These are phyloP conservation scores for Erysimum pusillum DNA, from an alignment of 441 rosid genomes.

Conservation along the genomic window DNA sequence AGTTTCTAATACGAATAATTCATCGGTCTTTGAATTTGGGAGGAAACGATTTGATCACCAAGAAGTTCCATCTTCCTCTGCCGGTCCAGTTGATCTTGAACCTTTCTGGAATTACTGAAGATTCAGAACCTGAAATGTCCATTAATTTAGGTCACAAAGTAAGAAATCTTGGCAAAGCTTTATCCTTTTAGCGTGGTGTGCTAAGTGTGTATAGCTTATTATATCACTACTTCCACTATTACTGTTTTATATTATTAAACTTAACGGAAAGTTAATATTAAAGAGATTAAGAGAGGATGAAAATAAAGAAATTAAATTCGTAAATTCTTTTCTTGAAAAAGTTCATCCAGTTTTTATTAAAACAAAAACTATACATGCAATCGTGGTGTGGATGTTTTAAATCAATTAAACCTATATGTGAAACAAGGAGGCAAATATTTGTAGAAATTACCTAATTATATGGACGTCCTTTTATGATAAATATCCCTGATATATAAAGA, in stretches of 20 bases:
- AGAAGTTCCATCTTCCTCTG: constrained; percentile 63
- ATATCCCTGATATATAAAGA: too few relatives aligned
- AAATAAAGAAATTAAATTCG: constrained; percentile 10
- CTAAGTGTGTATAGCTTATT: constrained; percentile 41
- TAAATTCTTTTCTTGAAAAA: background rate
- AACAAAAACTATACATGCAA: background rate
- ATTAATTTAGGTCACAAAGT: constrained; percentile 17
- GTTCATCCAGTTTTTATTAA: constrained; percentile 14
- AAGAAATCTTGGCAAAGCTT: constrained; percentile 22
- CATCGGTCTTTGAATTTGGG: constrained; percentile 58
- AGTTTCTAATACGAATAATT: constrained; percentile 54
- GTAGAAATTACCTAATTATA: background rate
- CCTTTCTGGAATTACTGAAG: constrained; percentile 69
- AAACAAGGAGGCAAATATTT: background rate
- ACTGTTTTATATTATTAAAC: constrained; percentile 50
- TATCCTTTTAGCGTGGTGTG: constrained; percentile 21
- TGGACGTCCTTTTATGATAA: too few relatives aligned
- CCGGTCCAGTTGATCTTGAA: constrained; percentile 61
- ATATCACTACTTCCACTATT: constrained; percentile 29
- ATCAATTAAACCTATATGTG: background rate
- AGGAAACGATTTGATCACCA: constrained; percentile 58
- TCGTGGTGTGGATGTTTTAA: background rate
- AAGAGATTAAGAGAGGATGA: constrained; percentile 36
- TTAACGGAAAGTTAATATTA: constrained; percentile 39
- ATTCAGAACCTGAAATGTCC: background rate